Evolutionary conservation across 352 stramenopile genomes (phyloP), one percentile per base, ranked within the genome.

Genomic region (Phytophthora rubi): DNA sequence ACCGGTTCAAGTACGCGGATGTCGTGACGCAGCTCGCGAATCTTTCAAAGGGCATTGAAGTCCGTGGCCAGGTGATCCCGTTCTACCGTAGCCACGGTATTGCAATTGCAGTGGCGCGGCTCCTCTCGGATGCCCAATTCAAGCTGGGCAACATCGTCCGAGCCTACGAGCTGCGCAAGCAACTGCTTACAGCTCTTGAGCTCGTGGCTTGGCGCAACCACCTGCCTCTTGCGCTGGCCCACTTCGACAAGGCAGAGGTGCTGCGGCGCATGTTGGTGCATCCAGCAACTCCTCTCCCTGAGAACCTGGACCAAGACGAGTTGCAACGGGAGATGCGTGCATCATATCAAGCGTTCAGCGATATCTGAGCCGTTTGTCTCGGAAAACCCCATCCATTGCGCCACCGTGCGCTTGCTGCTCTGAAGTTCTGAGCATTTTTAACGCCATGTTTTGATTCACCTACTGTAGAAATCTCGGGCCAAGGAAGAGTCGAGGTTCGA

Each of bases 161-260:
- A 30, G 71, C 65, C 3, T 85, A 83, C 42, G 44, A 68, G 12
- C 45, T 77, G 45, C 77, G 73, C 33, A 51, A 68, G 23, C 53
- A 73, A 37, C 33, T 80, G 2, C n/a, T 88, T 4, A 55, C 59
- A 6, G 53, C 65, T 8, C 67, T 88, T 30, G 3, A 69, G 51
- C 69, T 75, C 2, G 73, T 83, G 26, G 65, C 71, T 7, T 68
- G 55, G 47, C 53, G 42, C 10, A 71, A 82, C 18, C 75, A 81
- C 51, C 53, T 80, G 15, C 73, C 75, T 33, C 56, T 88, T 16
- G 80, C 59, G 10, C 70, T 81, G 39, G 75, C 77, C 3, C 73
- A 86, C 44, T 76, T 85, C 26, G 77, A 88, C 2, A 75, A 78
- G 1, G 75, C 75, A 3, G 70, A 85, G 30, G 56, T 53, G 5